Evolutionary conservation across 257 asterid genomes (phyloP).

Genomic region (Buddleja alternifolia): DNA sequence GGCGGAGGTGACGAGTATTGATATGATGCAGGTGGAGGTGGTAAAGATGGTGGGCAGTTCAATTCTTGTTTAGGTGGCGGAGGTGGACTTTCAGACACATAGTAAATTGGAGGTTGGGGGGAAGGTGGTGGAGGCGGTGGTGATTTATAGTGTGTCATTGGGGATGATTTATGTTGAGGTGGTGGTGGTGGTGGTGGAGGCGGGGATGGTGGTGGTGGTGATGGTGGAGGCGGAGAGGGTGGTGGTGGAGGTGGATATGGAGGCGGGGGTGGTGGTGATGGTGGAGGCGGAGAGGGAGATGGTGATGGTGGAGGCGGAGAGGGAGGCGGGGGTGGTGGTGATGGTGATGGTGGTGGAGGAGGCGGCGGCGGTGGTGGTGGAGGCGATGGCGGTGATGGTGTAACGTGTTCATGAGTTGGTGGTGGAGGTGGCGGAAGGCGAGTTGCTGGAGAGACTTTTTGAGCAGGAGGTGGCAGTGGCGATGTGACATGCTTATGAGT

Average conservation of each 20-base stretch:
- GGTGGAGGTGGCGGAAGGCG: conserved; percentile 26
- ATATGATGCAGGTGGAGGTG: conserved; percentile 32
- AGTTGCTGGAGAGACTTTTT: conserved; percentile 21
- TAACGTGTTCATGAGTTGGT: conserved; percentile 22
- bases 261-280: conserved; percentile 17
- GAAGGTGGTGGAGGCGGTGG: conserved; percentile 24
- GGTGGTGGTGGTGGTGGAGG: conserved; percentile 27
- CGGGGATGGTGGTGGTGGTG: background rate
- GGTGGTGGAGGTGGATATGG: background rate
- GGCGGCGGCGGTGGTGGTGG: conserved; percentile 16
- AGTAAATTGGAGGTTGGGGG: conserved; percentile 11
- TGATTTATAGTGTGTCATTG: conserved; percentile 23
- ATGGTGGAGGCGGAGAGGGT: background rate
- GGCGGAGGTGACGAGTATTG: conserved; percentile 42
- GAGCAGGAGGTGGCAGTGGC: conserved; percentile 31
- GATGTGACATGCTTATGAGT: no score
- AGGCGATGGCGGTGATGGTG: conserved; percentile 26
- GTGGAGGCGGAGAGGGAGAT: conserved; percentile 22
- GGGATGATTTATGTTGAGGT: conserved; percentile 23
- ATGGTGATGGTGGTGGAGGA: background rate
- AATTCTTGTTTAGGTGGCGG: conserved; percentile 1
- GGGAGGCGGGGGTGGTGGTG: background rate
- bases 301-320: conserved; percentile 26
- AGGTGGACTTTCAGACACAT: background rate
- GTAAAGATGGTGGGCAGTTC: conserved; percentile 5